These are phyloP conservation scores for Toxicodendron radicans DNA, from an alignment of 345 rosid species.

Conservation along the genomic window DNA sequence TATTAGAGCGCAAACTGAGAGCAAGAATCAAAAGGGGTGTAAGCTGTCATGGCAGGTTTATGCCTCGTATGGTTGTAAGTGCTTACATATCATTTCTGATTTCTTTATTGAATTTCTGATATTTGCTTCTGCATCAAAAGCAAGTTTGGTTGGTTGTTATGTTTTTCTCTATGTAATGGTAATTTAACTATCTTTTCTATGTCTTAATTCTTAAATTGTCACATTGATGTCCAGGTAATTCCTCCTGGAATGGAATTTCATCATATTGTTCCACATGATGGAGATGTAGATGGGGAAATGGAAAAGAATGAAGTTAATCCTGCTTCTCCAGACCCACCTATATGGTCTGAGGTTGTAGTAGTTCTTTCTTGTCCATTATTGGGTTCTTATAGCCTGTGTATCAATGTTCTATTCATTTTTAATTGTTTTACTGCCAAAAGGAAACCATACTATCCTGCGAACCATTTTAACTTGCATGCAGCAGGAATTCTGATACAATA, in stretches of 20 bases:
- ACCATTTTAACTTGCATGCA: not conserved
- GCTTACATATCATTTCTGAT: conserved; percentile 19
- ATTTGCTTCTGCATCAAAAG: conserved; percentile 1
- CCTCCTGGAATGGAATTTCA: conserved; percentile 98
- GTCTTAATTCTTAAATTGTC: too few species aligned
- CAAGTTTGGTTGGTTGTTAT: conserved; percentile 13
- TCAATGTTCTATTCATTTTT: not conserved
- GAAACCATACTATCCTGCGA: not conserved
- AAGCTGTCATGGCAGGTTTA: conserved; percentile 71
- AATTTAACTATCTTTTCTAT: not conserved
- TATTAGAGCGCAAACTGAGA: conserved; percentile 66
- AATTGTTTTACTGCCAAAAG: not conserved
- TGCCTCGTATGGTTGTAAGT: conserved; percentile 81
- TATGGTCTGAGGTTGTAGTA: conserved; percentile 75
- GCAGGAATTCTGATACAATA: conserved; percentile 5
- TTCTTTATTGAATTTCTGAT: not conserved
- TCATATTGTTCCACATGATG: conserved; percentile 72
- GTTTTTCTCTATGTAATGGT: not conserved
- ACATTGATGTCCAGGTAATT: conserved; percentile 51
- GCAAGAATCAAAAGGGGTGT: conserved; percentile 74
- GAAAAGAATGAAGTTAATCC: conserved; percentile 58
- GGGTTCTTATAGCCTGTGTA: not conserved
- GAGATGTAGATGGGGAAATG: conserved; percentile 65
- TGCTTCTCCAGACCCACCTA: conserved; percentile 65
- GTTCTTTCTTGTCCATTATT: conserved; percentile 5